Conservation (phyloP, 1,284 basidiomycete genomes). For the Melampsora americana region DNA sequence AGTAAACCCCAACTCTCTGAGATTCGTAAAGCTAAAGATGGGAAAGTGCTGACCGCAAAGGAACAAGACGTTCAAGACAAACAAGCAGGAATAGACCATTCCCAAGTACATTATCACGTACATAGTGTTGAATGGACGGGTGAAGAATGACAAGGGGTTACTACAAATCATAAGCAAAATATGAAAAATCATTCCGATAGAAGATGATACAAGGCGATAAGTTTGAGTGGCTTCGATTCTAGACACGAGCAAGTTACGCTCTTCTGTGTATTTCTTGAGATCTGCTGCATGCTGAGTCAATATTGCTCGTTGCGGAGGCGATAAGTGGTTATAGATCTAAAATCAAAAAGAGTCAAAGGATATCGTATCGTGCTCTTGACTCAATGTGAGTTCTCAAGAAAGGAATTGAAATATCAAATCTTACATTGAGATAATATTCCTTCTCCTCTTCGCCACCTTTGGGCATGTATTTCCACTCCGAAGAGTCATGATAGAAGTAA, state of each 20-base stretch:
- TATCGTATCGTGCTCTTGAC: background rate
- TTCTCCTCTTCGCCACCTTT: slow-evolving; percentile 39
- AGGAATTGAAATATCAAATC: background rate
- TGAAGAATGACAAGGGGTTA: slow-evolving; percentile 16
- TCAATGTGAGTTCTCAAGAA: background rate
- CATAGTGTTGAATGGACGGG: too few relatives aligned
- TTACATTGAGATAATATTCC: slow-evolving; percentile 31
- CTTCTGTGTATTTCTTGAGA: slow-evolving; percentile 6
- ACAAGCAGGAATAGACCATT: too few relatives aligned
- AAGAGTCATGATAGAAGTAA: too few relatives aligned
- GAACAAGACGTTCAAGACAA: slow-evolving; percentile 33
- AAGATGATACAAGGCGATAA: too few relatives aligned
- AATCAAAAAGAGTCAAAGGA: background rate
- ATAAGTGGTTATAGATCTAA: slow-evolving; percentile 31
- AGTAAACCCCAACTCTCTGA: too few relatives aligned
- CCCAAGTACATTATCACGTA: too few relatives aligned
- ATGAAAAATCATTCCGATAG: background rate
- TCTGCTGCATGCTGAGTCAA: slow-evolving; percentile 32
- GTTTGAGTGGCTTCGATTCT: too few relatives aligned
- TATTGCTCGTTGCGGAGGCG: slow-evolving; percentile 21
- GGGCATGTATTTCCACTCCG: slow-evolving; percentile 32
- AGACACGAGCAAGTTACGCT: background rate
- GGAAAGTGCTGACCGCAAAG: slow-evolving; percentile 19
- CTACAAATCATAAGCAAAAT: slow-evolving; percentile 6
- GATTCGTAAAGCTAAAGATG: background rate